A percentile compares a stretch with the other conserved stretches of the same genome.
These are phyloP conservation scores for Onygena corvina DNA, from an alignment of 2,329 filamentous ascomycete species.

Conservation along the genomic window DNA sequence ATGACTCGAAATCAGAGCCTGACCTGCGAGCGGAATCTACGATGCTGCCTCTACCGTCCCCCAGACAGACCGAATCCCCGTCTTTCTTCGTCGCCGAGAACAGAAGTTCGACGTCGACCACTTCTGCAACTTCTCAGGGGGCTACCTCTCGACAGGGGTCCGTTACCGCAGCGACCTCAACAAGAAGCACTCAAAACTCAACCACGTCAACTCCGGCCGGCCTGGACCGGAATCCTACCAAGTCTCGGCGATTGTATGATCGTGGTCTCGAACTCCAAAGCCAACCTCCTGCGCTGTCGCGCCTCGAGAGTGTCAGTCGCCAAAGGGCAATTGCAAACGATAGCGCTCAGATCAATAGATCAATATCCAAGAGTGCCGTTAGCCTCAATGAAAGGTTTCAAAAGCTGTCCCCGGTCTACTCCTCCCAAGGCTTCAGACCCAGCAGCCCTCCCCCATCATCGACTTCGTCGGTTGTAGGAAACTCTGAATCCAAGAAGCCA, in stretches of 20 bases:
- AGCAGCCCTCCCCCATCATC: conserved; percentile 36
- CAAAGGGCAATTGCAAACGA: conserved; percentile 49
- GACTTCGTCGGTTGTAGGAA: conserved; percentile 29
- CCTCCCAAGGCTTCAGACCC: conserved; percentile 20
- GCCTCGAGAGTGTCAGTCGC: conserved; percentile 65
- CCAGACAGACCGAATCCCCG: conserved; percentile 20
- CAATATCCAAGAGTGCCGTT: conserved; percentile 47
- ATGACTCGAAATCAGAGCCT: not conserved
- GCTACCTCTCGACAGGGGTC: conserved; percentile 21
- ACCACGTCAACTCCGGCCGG: conserved; percentile 21
- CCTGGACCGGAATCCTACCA: conserved; percentile 55
- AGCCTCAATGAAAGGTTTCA: conserved; percentile 47
- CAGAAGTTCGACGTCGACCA: conserved; percentile 75
- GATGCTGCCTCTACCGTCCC: conserved; percentile 39
- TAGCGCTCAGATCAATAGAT: conserved; percentile 34
- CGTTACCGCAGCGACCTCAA: conserved; percentile 17
- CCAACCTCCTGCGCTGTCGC: conserved; percentile 60
- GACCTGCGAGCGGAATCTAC: not conserved
- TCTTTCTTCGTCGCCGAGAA: conserved; percentile 58
- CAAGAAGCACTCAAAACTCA: conserved; percentile 18
- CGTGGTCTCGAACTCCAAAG: conserved; percentile 70
- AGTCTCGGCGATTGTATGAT: conserved; percentile 68
- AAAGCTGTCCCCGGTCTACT: conserved; percentile 24
- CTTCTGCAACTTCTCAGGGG: conserved; percentile 70
- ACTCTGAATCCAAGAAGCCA: conserved; percentile 17